A percentile compares a stretch with the other conserved stretches of the same genome.
Evolutionary conservation across 2,329 filamentous ascomycete genomes (phyloP).

Genomic region (Colletotrichum acutatum): DNA sequence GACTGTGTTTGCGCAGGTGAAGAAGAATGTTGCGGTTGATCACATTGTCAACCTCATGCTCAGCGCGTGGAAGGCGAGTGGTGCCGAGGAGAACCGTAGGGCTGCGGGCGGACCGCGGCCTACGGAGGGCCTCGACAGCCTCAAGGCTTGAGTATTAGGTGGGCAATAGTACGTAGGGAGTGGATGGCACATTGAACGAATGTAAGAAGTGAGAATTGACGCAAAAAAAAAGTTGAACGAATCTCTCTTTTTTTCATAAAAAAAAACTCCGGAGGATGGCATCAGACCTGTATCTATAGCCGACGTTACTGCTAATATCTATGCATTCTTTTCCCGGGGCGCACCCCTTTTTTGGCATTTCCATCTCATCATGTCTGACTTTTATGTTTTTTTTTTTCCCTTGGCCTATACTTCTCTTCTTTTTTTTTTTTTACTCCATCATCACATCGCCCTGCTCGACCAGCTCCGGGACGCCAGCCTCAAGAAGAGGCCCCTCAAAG

Average conservation of each 20-base stretch:
- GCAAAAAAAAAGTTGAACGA: slow-evolving; percentile 1
- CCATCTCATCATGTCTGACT: slow-evolving; percentile 33
- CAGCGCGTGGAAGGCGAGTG: slow-evolving; percentile 92
- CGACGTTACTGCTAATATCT: slow-evolving; percentile 31
- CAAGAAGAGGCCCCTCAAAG: slow-evolving; percentile 56
- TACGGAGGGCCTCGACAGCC: slow-evolving; percentile 64
- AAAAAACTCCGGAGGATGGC: slow-evolving; percentile 27
- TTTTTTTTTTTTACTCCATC: slow-evolving; percentile 48
- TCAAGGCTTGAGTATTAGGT: slow-evolving; percentile 40
- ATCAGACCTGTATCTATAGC: slow-evolving; percentile 30
- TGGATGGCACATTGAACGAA: neutral
- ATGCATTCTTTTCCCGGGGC: slow-evolving; percentile 3
- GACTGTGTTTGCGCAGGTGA: slow-evolving; percentile 97
- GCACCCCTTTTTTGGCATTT: slow-evolving; percentile 20
- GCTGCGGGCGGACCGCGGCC: slow-evolving; percentile 66
- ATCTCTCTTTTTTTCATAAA: neutral
- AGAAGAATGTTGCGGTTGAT: slow-evolving; percentile 85
- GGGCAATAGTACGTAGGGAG: neutral
- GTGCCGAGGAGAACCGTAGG: slow-evolving; percentile 73
- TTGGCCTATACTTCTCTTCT: slow-evolving; percentile 6
- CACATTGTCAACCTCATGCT: slow-evolving; percentile 89
- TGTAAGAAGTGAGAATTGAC: neutral
- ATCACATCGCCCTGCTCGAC: slow-evolving; percentile 47
- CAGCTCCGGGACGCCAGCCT: slow-evolving; percentile 39
- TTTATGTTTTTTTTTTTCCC: neutral